Evolutionary conservation across 2,329 filamentous ascomycete genomes (phyloP), one percentile per base, ranked within the genome.

Genomic region (Scedosporium apiospermum): DNA sequence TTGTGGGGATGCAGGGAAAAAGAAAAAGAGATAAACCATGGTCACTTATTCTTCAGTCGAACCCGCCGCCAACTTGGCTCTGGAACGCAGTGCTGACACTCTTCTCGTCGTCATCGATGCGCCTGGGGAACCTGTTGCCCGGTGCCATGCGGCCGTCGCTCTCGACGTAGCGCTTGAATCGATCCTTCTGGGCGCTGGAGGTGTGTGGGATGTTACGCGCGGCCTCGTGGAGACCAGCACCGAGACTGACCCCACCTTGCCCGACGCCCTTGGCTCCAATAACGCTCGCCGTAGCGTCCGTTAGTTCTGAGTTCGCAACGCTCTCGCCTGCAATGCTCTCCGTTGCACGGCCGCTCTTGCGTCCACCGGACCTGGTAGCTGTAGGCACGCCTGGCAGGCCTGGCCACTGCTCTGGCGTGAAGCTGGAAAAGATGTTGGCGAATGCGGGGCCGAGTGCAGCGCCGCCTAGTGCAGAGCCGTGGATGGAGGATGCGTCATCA

Each of bases 81-180:
- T 93, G 93, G 77, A 98, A 99, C 58, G 93, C 93, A 61, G 95
- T 98, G 71, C 91, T 96, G 70, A 98, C 86, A 75, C 93, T 98
- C 77, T 95, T 91, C 70, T 95, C 91, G 72, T 98, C 95, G 68
- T 99, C 95, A 68, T 99, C 95, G 65, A 88, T 86, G 61, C 80
- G 81, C 69, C 88, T 88, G 5, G 60, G 7, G 30, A 63, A 65
- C 26, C 66, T 63, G 72, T 87, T 90, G 66, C 83, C 80, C 30
- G 80, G 81, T 55, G 85, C 86, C 65, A 85, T 80, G 59, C 90
- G 89, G 9, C 88, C 87, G 64, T 88, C 89, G 68, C 88, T 91
- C 74, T 98, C 95, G 30, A 97, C 91, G 70, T 96, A 98, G 68
- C 95, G 89, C 77, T 95, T 96, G 65, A 99, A 82, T 58, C 95